Base-by-base conservation (phyloP, 2,329 filamentous ascomycete species). In the Fusarium tupiense region DNA sequence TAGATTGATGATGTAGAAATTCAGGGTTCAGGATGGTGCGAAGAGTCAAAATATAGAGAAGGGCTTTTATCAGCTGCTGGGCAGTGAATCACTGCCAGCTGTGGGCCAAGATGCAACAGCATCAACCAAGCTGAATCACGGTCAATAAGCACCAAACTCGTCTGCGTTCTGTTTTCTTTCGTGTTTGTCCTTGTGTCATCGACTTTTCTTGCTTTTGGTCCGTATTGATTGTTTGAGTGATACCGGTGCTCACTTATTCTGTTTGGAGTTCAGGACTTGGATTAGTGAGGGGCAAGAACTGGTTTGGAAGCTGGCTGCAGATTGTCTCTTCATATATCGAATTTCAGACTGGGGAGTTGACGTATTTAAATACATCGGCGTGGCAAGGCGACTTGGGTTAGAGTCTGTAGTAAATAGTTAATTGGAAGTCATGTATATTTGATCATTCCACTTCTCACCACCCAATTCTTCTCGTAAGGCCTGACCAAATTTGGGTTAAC, bases 321-420 rank as follows among this genome's bases (percentile, higher is more conserved):
- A 3, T 11, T 16, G 8, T 22, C 12, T 47, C 24, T 22, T 47
- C 12, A 29, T 47, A 8, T 14, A 26, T 26, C 0, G 6, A 26
- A 9, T 8, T 19, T 5, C 4, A 26, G 4, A 0, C 17, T 5
- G 17, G 24, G 1, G 4, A 24, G 6, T 2, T 44, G n/a, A 19
- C 5, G 16, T 43, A 8, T 0, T 16, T 19, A 1, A 19, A 17
- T 19, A 0, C 11, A 24, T 24, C 3, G 1, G n/a, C 43, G 0
- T 6, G 12, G 7, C 43, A 46, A 46, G 0, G 17, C 1, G 13
- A 24, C 13, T 0, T 9, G 13, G 17, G 24, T 46, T 26, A 46
- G 3, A 26, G 8, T 46, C 7, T 13, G 24, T 26, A 26, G 43
- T 6, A 0, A 4, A 46, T 26, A 24, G 0, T 1, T 9, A 19